A percentile compares a stretch with the other conserved stretches of the same genome.
phyloP scores from a whole-genome alignment of 768 basidiomycete species.

The Gymnopilus junonius region DNA sequence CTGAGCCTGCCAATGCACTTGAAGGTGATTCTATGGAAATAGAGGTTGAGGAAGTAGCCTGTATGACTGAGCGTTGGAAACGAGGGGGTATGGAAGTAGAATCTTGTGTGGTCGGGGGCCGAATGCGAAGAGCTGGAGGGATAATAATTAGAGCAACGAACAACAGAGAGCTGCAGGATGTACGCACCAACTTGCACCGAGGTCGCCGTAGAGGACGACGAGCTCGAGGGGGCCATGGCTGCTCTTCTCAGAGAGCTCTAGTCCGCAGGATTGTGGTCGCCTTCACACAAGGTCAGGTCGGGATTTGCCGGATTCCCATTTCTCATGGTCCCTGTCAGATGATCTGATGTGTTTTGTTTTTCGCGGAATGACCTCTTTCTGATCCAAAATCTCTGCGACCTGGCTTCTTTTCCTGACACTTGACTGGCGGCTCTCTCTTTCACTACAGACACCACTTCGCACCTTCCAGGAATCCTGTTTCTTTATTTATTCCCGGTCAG shows the following conservation, averaged over 20 bases:
- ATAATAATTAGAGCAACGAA: conserved; percentile 23
- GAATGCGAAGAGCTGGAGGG: conserved; percentile 79
- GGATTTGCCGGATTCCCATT: conserved; percentile 37
- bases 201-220: conserved; percentile 75
- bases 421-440: conserved; percentile 15
- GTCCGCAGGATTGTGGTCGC: conserved; percentile 27
- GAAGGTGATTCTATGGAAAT: conserved; percentile 82
- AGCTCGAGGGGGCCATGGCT: conserved; percentile 76
- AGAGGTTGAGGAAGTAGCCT: conserved; percentile 71
- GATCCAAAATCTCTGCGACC: background rate
- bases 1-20: conserved; percentile 51
- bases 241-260: conserved; percentile 33
- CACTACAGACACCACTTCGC: background rate
- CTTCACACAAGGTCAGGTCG: conserved; percentile 39
- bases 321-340: conserved; percentile 31
- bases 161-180: background rate
- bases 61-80: conserved; percentile 90
- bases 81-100: conserved; percentile 86
- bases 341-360: conserved; percentile 8
- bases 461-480: background rate
- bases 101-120: conserved; percentile 87
- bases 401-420: background rate
- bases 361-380: background rate
- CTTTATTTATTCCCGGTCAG: background rate
- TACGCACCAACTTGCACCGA: conserved; percentile 93